phyloP scores from a whole-genome alignment of 2,329 filamentous ascomycete genomes.

The Phaeosphaeria sp. region DNA sequence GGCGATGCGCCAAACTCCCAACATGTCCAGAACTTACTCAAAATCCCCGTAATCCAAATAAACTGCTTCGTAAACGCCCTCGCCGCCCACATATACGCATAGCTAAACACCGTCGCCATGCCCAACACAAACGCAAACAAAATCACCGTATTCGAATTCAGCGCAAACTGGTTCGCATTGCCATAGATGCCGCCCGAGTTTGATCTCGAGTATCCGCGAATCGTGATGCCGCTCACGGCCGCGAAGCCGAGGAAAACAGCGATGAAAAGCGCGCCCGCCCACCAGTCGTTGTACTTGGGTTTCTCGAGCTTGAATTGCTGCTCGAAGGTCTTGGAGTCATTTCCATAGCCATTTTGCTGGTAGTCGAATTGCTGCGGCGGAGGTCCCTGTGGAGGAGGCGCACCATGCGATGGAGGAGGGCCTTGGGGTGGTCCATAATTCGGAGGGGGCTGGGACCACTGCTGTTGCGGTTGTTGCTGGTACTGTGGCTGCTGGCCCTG shows the following conservation, averaged over 20 bases:
- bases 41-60: constrained; percentile 77
- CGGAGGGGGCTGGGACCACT: constrained; percentile 42
- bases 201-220: constrained; percentile 70
- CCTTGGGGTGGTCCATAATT: constrained; percentile 38
- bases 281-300: constrained; percentile 90
- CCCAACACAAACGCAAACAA: constrained; percentile 81
- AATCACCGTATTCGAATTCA: constrained; percentile 85
- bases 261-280: constrained; percentile 83
- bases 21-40: constrained; percentile 10
- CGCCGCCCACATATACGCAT: constrained; percentile 76
- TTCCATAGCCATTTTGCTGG: constrained; percentile 37
- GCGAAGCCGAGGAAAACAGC: constrained; percentile 75
- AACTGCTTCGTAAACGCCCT: constrained; percentile 85
- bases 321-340: constrained; percentile 67
- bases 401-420: constrained; percentile 25
- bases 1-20: background rate
- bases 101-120: constrained; percentile 77
- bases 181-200: constrained; percentile 75
- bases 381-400: constrained; percentile 34
- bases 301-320: constrained; percentile 81
- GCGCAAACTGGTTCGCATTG: constrained; percentile 68
- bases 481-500: background rate
- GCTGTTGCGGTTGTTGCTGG: constrained; percentile 11
- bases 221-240: constrained; percentile 75
- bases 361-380: constrained; percentile 30